phyloP scores from a whole-genome alignment of 768 basidiomycete species.

The Sporobolomyces phaffii region DNA sequence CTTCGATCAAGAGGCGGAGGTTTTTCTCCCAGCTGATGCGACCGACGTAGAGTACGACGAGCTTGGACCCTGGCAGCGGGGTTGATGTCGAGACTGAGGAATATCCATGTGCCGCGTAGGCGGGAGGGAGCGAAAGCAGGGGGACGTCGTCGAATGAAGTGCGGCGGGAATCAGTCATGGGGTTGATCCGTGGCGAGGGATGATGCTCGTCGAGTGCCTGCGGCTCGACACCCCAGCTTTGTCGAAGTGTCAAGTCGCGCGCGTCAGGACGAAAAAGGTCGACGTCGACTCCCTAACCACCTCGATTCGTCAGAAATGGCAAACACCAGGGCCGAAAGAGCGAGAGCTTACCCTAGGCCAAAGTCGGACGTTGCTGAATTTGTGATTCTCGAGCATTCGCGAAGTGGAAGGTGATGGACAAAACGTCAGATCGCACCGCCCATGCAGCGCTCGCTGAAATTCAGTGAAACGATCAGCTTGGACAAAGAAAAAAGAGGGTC shows the following conservation, averaged over 20 bases:
- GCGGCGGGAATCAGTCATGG: neutral
- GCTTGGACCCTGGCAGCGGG: neutral
- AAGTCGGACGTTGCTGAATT: slow-evolving; percentile 46
- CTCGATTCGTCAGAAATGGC: too few relatives aligned
- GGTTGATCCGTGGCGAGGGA: slow-evolving; percentile 17
- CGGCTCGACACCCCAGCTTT: slow-evolving; percentile 43
- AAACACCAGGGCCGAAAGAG: accelerated
- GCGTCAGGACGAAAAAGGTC: slow-evolving; percentile 46
- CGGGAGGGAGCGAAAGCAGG: slow-evolving; percentile 21
- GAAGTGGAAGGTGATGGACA: slow-evolving; percentile 50
- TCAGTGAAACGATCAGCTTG: too few relatives aligned
- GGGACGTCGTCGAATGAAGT: slow-evolving; percentile 6
- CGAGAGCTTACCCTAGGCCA: slow-evolving; percentile 47
- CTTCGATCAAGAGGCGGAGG: slow-evolving; percentile 49
- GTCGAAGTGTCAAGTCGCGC: slow-evolving; percentile 43
- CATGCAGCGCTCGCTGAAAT: slow-evolving; percentile 18
- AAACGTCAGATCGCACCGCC: slow-evolving; percentile 46
- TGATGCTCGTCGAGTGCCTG: slow-evolving; percentile 18
- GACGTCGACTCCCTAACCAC: slow-evolving; percentile 46
- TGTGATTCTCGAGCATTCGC: slow-evolving; percentile 45
- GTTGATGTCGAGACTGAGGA: neutral
- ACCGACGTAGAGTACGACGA: slow-evolving; percentile 48
- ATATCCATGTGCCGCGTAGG: slow-evolving; percentile 2
- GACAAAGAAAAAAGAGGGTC: too few relatives aligned
- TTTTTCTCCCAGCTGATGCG: slow-evolving; percentile 52